Conservation (phyloP, 495 filamentous ascomycete species). For the Rusavskia elegans region DNA sequence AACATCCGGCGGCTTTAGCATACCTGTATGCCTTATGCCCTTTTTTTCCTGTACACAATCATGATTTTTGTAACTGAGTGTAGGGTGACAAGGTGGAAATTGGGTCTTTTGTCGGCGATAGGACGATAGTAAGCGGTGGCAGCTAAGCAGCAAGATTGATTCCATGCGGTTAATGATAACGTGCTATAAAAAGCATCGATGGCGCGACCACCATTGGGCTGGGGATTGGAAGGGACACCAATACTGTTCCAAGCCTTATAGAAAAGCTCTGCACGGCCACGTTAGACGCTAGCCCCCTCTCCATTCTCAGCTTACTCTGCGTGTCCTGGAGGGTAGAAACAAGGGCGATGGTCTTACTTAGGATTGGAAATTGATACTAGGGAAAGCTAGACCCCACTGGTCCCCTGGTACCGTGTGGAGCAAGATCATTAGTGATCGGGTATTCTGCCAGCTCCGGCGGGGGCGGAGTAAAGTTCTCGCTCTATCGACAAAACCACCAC, state of each 20-base stretch:
- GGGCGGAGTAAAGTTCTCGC: conserved; percentile 21
- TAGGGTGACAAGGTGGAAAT: conserved; percentile 18
- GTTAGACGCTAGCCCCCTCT: conserved; percentile 2
- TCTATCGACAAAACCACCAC: background rate
- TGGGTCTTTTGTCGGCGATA: conserved; percentile 11
- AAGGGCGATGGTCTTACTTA: conserved; percentile 19
- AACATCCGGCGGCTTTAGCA: background rate
- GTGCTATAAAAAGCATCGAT: conserved; percentile 27
- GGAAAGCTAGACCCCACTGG: conserved; percentile 33
- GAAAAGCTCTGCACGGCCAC: conserved; percentile 24
- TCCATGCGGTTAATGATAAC: conserved; percentile 20
- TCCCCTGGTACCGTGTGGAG: conserved; percentile 17
- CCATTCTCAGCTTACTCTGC: background rate
- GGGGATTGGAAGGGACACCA: conserved; percentile 24
- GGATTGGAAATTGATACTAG: conserved; percentile 29
- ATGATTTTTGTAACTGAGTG: conserved; percentile 16
- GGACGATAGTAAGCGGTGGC: conserved; percentile 12
- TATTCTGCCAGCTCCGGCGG: conserved; percentile 16
- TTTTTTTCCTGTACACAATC: conserved; percentile 4
- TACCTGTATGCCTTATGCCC: conserved; percentile 7
- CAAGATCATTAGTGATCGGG: conserved; percentile 14
- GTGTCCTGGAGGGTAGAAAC: background rate
- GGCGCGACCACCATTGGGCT: conserved; percentile 24
- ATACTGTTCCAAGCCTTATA: conserved; percentile 28
- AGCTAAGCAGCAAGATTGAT: conserved; percentile 18